These are phyloP conservation scores for Harringtonia lauricola DNA, from an alignment of 2,329 filamentous ascomycete genomes.

Conservation along the genomic window DNA sequence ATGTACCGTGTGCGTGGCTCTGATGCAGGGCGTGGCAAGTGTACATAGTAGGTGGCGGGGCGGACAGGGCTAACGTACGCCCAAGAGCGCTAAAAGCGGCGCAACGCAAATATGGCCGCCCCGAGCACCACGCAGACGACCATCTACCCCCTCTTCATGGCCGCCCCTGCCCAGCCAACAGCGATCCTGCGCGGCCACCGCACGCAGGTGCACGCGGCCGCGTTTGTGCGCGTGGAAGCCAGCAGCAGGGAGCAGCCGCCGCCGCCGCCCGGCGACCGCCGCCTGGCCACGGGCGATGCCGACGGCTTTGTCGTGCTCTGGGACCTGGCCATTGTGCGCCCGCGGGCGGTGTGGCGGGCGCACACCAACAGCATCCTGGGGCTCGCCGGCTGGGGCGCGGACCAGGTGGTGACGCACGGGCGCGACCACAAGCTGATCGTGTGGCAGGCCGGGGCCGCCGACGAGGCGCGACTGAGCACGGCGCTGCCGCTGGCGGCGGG, in stretches of 20 bases:
- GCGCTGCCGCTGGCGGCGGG: constrained; percentile 53
- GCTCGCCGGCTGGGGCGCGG: constrained; percentile 57
- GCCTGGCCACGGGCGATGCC: constrained; percentile 77
- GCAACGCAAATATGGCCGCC: too few relatives aligned
- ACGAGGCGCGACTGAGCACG: constrained; percentile 55
- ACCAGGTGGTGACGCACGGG: constrained; percentile 71
- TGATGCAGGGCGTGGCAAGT: too few relatives aligned
- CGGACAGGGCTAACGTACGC: too few relatives aligned
- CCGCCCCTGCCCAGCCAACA: constrained; percentile 28
- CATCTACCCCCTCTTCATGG: background rate
- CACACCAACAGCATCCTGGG: constrained; percentile 71
- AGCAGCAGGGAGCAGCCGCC: constrained; percentile 64
- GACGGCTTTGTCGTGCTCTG: constrained; percentile 83
- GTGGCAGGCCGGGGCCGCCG: constrained; percentile 58
- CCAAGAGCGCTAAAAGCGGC: too few relatives aligned
- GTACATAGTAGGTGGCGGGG: too few relatives aligned
- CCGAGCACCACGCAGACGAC: too few relatives aligned
- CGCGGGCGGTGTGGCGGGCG: constrained; percentile 75
- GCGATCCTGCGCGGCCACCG: constrained; percentile 76
- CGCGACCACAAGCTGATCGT: constrained; percentile 78
- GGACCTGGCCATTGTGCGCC: constrained; percentile 72
- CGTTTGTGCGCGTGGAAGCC: constrained; percentile 5
- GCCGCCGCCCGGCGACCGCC: too few relatives aligned
- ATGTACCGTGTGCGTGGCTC: too few relatives aligned
- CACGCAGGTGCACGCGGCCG: constrained; percentile 44